Evolutionary conservation across 768 basidiomycete species (phyloP), one percentile per base, ranked within the genome.

Genomic region (Russula ochroleuca): DNA sequence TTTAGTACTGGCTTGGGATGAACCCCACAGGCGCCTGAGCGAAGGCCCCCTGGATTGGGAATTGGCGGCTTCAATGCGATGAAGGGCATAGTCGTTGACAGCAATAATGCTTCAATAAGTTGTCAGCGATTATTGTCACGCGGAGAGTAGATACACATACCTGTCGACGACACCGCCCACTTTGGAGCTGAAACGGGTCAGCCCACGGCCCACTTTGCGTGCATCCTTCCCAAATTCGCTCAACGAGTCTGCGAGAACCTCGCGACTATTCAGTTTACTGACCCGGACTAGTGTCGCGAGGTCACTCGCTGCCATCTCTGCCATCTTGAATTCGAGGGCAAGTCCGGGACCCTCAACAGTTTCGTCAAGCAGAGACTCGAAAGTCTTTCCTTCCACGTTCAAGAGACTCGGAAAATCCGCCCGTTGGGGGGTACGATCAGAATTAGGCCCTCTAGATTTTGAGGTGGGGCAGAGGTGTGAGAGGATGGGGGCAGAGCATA

Each of bases 271-370:
- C 69, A 92, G 72, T 17, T 85, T 76, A 72, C 90, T 92, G 63
- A 80, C 73, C 17, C 78, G 79, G 15, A 91, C 84, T 35, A 89
- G 77, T 6, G 82, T 79, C 17, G 82, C 75, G 57, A 92, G 77
- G 70, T 92, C 90, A 25, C 73, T 76, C 1, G 86, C 88, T 15
- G 88, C 90, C 81, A 91, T 85, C 68, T 91, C 86, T 15, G 88
- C 85, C 72, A 85, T 86, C 74, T 89, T 84, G 66, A 92, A 81
- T 60, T 88, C 83, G 49, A 88, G 70, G 5, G 87, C 83, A 40
- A 92, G 71, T 6, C 78, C 78, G 0, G 85, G 82, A 0, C 83
- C 81, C 2, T 85, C 84, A 0, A 80, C 77, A 0, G 85, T 78
- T 50, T 84, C 82, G 53, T 82, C 83, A 28, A 87, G 71, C 19